Base-by-base conservation (phyloP, 257 asterid species). In the Ligustrum vulgare region DNA sequence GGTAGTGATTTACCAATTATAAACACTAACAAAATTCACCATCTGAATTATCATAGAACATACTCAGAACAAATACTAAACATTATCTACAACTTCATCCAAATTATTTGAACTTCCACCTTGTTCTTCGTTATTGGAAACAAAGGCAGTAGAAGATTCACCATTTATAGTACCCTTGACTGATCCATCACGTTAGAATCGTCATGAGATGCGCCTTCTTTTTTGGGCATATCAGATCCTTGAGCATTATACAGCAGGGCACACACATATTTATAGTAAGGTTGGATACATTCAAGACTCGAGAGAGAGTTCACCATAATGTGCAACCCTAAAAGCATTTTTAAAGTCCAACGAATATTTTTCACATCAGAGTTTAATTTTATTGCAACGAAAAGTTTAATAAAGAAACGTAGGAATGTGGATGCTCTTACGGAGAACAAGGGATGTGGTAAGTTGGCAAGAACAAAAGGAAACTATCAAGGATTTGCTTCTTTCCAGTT, bases 141-240 rank as follows among this genome's bases (percentile, higher is more conserved):
- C 85, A 45, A 91, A 79, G 68, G 88, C 84, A 67, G 85, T 78
- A 76, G 95, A 88, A 72, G 97, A 87, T 72, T 84, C 90, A 60
- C 81, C 92, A 76, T 89, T 85, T 23, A 68, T 82, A 41, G 76
- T 76, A 76, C 79, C 80, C 88, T 86, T 83, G 39, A 79, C 74
- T 9, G 93, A 85, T 31, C 86, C 89, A 54, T 83, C 95, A 78
- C 82, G 65, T 75, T 80, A 74, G 94, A 86, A 67, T 79, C 92
- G 64, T 83, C 91, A 75, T 78, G 84, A 67, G 88, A 76, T 41
- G n/a, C 93, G 8, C 67, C 85, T 35, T 90, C 92, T 76, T 87
- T 94, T 74, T 86, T 92, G 2, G 98, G 96, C 84, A 94, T 81
- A 74, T 28, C 31, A 28, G 31, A 0, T 28, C 31, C 31, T 28